Percentiles rank a stretch among this genome's conserved stretches.
These are phyloP conservation scores for Paramarasmius palmivorus DNA, from an alignment of 1,284 basidiomycete species.

Conservation along the genomic window DNA sequence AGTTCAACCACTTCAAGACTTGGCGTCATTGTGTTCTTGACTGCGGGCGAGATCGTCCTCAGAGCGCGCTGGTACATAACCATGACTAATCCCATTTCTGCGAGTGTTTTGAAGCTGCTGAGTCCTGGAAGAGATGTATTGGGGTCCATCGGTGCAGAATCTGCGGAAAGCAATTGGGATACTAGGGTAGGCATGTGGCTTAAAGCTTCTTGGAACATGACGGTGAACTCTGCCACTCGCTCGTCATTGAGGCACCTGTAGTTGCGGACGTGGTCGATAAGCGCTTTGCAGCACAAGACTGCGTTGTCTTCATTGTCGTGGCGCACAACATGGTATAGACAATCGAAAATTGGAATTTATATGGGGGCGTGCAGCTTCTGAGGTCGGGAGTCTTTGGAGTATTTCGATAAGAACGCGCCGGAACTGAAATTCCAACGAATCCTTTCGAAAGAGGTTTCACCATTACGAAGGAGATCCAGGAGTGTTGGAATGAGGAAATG, in stretches of 20 bases:
- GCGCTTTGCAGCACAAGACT: constrained; percentile 87
- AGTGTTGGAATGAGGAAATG: constrained; percentile 79
- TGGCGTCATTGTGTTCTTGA: constrained; percentile 75
- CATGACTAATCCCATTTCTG: constrained; percentile 93
- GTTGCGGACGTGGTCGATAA: constrained; percentile 80
- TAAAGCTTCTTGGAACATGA: constrained; percentile 77
- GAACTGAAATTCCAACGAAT: constrained; percentile 83
- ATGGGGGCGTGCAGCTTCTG: constrained; percentile 77
- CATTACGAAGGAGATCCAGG: constrained; percentile 76
- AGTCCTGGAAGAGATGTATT: constrained; percentile 68
- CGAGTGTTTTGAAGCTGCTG: constrained; percentile 92
- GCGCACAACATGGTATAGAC: constrained; percentile 82
- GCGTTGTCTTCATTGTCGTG: constrained; percentile 98
- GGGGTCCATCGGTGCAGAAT: constrained; percentile 54
- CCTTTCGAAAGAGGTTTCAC: constrained; percentile 80
- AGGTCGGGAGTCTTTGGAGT: constrained; percentile 84
- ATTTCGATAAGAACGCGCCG: constrained; percentile 87
- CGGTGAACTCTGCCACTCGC: constrained; percentile 79
- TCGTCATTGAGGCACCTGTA: constrained; percentile 79
- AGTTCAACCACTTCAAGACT: constrained; percentile 77
- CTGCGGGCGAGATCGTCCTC: constrained; percentile 44
- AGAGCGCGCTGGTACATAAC: constrained; percentile 82
- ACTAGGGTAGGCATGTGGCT: constrained; percentile 78
- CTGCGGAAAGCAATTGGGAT: constrained; percentile 72
- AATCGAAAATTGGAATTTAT: constrained; percentile 71